Evolutionary conservation across 2,329 filamentous ascomycete species (phyloP), one percentile per base, ranked within the genome.

Genomic region (Botrytis deweyae): DNA sequence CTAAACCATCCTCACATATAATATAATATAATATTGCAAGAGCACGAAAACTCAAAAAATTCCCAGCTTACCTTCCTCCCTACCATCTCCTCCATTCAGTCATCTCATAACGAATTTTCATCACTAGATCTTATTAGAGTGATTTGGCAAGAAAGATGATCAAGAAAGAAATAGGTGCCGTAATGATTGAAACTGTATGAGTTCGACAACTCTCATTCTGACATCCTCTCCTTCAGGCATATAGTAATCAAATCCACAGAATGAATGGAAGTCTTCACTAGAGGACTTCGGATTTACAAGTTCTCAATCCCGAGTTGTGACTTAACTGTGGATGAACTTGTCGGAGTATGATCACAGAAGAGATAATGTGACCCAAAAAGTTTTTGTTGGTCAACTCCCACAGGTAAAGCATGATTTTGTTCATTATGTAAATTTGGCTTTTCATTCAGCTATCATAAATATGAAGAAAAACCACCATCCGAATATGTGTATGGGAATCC

Each of bases 381-480:
- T 7, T 7, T 18, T 33, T 63, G 38, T 25, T 29, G 10, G 18
- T 29, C 14, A 10, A 3, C 20, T 64, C 40, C 40, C 18, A 44
- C 3, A 6, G 25, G 9, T 33, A 20, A 22, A 22, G 20, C 10
- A 14, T 29, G 33, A 22, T 36, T 68, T 68, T 25, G 7, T 29
- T 42, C 49, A 58, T 58, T 42, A 42, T 68, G n/a, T 68, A 68
- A 42, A 68, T 20, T 18, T 42, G 33, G 66, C 36, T 68, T 67
- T 68, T 58, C 49, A 68, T 68, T 68, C 16, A 33, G 66, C 49
- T 68, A 68, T 68, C 66, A 68, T 42, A 68, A 58, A 68, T 12
- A 68, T 42, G 36, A 68, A 20, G n/a, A 42, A 8, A 46, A 25
- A 55, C 49, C 66, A 58, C 36, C 65, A 42, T 68, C 49, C 25